Evolutionary conservation across 2,329 filamentous ascomycete species (phyloP), one percentile per base, ranked within the genome.

Genomic region (Macrophomina pseudophaseolina): DNA sequence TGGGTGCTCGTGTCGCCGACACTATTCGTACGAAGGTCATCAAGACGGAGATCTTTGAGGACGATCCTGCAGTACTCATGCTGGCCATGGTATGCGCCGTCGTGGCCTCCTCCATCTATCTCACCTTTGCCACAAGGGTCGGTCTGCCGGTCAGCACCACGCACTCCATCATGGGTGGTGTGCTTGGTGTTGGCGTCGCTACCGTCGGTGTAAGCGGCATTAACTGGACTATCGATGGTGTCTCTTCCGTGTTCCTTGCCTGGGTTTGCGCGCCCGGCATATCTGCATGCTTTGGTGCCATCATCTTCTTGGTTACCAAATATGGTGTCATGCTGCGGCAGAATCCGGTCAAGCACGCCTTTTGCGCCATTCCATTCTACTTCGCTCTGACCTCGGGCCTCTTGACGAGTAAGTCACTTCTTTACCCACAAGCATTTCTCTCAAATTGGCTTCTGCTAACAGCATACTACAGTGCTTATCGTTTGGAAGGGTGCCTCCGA

Each of bases 201-300:
- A 83, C 86, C 38, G 85, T 88, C 33, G 87, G 87, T 5, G 75
- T 79, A 2, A 66, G 76, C 1, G 83, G 84, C 68, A 79, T 89
- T 58, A 81, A 83, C 65, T 90, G 88, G 85, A 84, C 83, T 67
- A 83, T 80, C 75, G 79, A 83, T 2, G 85, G 87, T 68, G 87
- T 88, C 6, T 83, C 84, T 44, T 83, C 85, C 68, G 85, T 89
- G 28, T 86, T 88, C 70, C 82, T 88, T 16, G 86, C 86, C 11
- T 88, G 87, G 86, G 81, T 84, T 69, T 86, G 88, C 68, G 86
- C 87, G 1, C 87, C 87, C 1, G 81, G 82, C 64, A 80, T 89
- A 14, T 77, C 87, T 0, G 87, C 79, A 28, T 64, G 69, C 66
- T 88, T 89, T 63, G 86, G 76, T 65, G 79, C 86, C 51, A 77